phyloP scores from a whole-genome alignment of 2,329 filamentous ascomycete species.

The Colletotrichum somersetense region DNA sequence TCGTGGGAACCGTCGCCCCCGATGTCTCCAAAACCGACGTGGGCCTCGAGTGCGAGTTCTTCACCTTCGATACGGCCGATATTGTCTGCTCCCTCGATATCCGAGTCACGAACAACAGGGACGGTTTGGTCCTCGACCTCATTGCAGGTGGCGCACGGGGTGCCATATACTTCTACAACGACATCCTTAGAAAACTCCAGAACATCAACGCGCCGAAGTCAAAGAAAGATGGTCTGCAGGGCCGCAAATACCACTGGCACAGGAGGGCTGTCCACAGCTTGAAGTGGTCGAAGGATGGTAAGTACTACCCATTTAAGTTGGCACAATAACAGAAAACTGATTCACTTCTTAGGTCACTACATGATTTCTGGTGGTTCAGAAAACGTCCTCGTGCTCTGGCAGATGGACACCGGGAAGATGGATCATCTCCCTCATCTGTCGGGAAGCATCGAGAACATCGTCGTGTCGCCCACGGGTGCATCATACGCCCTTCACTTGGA shows the following conservation, averaged over 20 bases:
- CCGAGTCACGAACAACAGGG: slow-evolving; percentile 54
- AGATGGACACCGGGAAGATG: slow-evolving; percentile 86
- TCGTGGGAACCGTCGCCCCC: slow-evolving; percentile 67
- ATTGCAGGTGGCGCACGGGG: slow-evolving; percentile 83
- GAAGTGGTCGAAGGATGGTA: slow-evolving; percentile 94
- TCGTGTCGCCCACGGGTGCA: slow-evolving; percentile 82
- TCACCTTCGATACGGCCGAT: slow-evolving; percentile 70
- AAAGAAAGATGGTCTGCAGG: slow-evolving; percentile 64
- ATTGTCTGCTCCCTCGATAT: slow-evolving; percentile 77
- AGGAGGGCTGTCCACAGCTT: slow-evolving; percentile 83
- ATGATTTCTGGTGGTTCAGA: slow-evolving; percentile 93
- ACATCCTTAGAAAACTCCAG: slow-evolving; percentile 73
- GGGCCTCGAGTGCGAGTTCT: slow-evolving; percentile 68
- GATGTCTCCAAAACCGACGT: slow-evolving; percentile 49
- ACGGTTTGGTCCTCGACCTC: slow-evolving; percentile 71
- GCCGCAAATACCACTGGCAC: slow-evolving; percentile 90
- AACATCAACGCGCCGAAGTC: slow-evolving; percentile 52
- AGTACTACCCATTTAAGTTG: slow-evolving; percentile 44
- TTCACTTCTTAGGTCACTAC: slow-evolving; percentile 79
- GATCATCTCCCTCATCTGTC: slow-evolving; percentile 92
- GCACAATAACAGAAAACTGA: slow-evolving; percentile 13
- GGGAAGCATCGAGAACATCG: slow-evolving; percentile 85
- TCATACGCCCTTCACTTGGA: slow-evolving; percentile 88
- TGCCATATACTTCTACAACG: slow-evolving; percentile 83
- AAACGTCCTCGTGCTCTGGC: slow-evolving; percentile 91